Evolutionary conservation across 331 rosid genomes (phyloP), one percentile per base, ranked within the genome.

Genomic region (Saraca asoca): DNA sequence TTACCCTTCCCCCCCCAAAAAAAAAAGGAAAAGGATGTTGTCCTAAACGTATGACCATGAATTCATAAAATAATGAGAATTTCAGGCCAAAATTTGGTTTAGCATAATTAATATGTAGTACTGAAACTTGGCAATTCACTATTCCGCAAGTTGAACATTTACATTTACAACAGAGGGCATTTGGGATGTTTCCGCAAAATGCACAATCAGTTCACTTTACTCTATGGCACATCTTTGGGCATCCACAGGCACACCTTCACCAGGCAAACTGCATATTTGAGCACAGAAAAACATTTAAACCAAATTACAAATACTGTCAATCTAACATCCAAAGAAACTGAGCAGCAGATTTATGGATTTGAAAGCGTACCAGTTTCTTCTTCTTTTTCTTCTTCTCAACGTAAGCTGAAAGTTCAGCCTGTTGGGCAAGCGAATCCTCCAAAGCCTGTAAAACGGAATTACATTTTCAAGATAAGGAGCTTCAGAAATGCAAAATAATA

Each of bases 391-490:
- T 89, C 19, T 80, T 75, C 53, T 86, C 95, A 58, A 91, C 48
- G 65, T 77, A 85, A 52, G 95, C 85, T 17, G 88, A 37, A 45
- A 94, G 82, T 73, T 87, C 90, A 37, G 78, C 87, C 69, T 90
- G 95, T 50, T 58, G 56, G 45, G 70, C 76, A 57, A 84, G 70
- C 8, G 97, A 85, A 18, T 85, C 87, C 74, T 87, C 91, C 51
- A 93, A 76, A 66, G 91, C 87, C 97, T 90, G 61, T 39, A 51
- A 62, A 66, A 54, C 3, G 31, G 31, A 24, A 24, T 24, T 24
- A 24, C 3, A 24, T 24, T 24, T 24, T 24, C 2, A 1, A 24
- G 31, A 24, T 24, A 24, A 24, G 31, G 31, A 3, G 31, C 31
- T 24, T 24, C 31, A 3, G 31, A 24, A 3, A 24, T 24, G 31